These are phyloP conservation scores for Botrytis fabae DNA, from an alignment of 2,329 filamentous ascomycete genomes.

Conservation along the genomic window DNA sequence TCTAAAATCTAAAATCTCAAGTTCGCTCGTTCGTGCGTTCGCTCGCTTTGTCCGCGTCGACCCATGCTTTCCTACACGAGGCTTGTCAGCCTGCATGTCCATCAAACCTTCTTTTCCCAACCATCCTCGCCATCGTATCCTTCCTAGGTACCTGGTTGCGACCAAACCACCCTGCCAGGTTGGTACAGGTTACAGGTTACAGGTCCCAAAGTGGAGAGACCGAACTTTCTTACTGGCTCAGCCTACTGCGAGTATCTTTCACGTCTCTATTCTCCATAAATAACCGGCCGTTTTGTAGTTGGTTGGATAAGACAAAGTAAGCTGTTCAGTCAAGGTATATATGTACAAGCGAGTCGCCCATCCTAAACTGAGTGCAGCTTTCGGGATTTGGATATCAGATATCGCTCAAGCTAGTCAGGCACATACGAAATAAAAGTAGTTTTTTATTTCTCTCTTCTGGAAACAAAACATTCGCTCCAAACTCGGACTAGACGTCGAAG, in stretches of 20 bases:
- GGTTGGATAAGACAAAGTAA: not conserved
- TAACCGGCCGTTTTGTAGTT: not conserved
- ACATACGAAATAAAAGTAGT: slow-evolving; percentile 22
- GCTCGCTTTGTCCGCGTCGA: slow-evolving; percentile 3
- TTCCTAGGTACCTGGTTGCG: not conserved
- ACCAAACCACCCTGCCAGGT: not conserved
- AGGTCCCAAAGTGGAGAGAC: not conserved
- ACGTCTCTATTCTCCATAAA: slow-evolving; percentile 10
- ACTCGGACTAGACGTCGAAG: not conserved
- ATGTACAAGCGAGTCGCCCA: not conserved
- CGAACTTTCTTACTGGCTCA: not conserved
- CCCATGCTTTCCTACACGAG: not conserved
- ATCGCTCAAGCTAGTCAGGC: not conserved
- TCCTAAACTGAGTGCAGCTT: not conserved
- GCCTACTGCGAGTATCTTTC: not conserved
- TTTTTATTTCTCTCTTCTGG: not conserved
- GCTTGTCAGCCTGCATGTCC: slow-evolving; percentile 6
- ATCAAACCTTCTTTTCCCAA: slow-evolving; percentile 2
- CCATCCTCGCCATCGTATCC: not conserved
- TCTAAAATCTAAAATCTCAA: not conserved
- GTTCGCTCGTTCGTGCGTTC: not conserved
- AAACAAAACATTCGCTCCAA: not conserved
- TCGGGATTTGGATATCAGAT: not conserved
- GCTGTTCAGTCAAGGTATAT: not conserved
- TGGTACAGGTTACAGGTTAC: not conserved